Percentiles rank a stretch among this genome's conserved stretches.
Conservation (phyloP, 2,329 filamentous ascomycete species). For the Herpotrichia juniperi region DNA sequence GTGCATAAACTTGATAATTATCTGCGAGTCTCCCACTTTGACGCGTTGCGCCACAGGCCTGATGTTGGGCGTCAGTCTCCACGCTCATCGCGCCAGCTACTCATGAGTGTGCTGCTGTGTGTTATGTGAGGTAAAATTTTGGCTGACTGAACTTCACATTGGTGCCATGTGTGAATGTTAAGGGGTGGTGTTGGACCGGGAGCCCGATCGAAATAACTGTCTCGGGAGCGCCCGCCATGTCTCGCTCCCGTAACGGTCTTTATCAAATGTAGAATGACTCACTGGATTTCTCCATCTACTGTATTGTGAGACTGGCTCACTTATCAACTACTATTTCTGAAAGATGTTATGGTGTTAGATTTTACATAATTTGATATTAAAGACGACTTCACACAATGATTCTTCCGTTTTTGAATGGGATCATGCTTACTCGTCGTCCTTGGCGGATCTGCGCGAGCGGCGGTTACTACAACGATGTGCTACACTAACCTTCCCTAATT, state of each 20-base stretch:
- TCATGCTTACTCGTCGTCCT: neutral
- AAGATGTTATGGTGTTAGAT: too few species aligned
- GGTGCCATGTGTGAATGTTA: neutral
- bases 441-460: neutral
- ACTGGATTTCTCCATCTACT: neutral
- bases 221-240: neutral
- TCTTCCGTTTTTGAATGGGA: neutral
- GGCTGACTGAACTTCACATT: neutral
- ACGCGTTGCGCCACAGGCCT: neutral
- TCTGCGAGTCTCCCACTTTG: neutral
- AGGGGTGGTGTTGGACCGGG: neutral
- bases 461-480: too few species aligned
- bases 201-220: neutral
- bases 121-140: neutral
- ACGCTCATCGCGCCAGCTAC: neutral
- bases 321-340: too few species aligned
- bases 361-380: neutral
- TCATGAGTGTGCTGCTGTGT: neutral
- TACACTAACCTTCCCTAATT: too few species aligned
- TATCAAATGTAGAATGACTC: neutral
- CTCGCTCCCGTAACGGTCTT: neutral
- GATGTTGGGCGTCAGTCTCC: neutral
- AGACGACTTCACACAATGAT: neutral
- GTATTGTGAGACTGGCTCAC: neutral
- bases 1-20: neutral